These are phyloP conservation scores for Chaetomium tenue DNA, from an alignment of 495 filamentous ascomycete genomes.

Conservation along the genomic window DNA sequence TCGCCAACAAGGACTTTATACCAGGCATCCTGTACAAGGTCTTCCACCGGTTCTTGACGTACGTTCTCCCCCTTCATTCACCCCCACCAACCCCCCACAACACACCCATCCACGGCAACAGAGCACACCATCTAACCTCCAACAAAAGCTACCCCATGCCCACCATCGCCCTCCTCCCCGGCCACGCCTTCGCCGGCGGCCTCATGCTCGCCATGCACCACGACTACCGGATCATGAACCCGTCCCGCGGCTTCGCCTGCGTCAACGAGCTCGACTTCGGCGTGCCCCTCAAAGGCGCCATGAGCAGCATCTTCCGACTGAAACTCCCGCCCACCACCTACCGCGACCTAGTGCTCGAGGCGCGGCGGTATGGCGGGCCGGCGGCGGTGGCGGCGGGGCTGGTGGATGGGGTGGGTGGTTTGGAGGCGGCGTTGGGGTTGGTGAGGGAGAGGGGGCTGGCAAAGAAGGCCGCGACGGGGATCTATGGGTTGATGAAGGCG, in stretches of 20 bases:
- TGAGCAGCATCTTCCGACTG: slow-evolving; percentile 69
- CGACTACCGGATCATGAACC: slow-evolving; percentile 76
- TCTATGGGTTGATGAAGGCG: slow-evolving; percentile 65
- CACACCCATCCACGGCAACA: no score
- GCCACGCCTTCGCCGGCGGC: slow-evolving; percentile 78
- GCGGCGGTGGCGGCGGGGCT: slow-evolving; percentile 63
- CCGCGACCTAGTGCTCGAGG: slow-evolving; percentile 65
- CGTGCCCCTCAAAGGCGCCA: slow-evolving; percentile 64
- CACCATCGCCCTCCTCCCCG: slow-evolving; percentile 72
- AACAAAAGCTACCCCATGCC: slow-evolving; percentile 62
- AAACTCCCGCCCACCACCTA: slow-evolving; percentile 60
- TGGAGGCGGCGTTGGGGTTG: slow-evolving; percentile 58
- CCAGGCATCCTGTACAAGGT: slow-evolving; percentile 57
- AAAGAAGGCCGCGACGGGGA: slow-evolving; percentile 58
- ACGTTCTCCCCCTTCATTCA: neutral
- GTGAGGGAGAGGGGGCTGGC: slow-evolving; percentile 55
- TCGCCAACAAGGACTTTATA: slow-evolving; percentile 52
- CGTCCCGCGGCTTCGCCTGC: slow-evolving; percentile 64
- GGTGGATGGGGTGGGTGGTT: slow-evolving; percentile 64
- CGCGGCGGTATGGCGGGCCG: slow-evolving; percentile 58
- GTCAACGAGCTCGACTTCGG: slow-evolving; percentile 79
- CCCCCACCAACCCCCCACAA: no score
- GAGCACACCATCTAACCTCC: slow-evolving; percentile 29
- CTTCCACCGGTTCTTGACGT: slow-evolving; percentile 59
- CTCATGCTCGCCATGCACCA: slow-evolving; percentile 81